phyloP scores from a whole-genome alignment of 1,139 yeast species.

The Sugiyamaella neomexicana region DNA sequence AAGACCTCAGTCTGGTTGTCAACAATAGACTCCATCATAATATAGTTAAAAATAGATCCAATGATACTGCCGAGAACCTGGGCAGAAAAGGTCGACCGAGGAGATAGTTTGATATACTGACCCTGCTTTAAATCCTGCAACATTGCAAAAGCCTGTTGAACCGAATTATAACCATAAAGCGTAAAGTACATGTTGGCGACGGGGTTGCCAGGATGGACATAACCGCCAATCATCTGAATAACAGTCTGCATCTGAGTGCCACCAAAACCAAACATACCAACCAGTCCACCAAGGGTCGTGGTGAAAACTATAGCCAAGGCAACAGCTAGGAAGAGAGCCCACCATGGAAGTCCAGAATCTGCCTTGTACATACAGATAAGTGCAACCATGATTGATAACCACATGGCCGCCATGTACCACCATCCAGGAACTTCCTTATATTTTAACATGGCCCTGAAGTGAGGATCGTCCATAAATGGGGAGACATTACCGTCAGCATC shows the following conservation, averaged over 20 bases:
- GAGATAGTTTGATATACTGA: conserved; percentile 52
- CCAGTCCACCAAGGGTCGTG: conserved; percentile 46
- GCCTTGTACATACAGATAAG: conserved; percentile 46
- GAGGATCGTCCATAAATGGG: conserved; percentile 54
- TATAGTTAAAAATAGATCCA: conserved; percentile 35
- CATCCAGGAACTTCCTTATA: conserved; percentile 63
- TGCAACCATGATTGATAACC: conserved; percentile 49
- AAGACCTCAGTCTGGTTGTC: conserved; percentile 32
- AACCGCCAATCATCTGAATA: conserved; percentile 51
- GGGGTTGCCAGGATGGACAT: conserved; percentile 51
- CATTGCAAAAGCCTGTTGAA: conserved; percentile 31
- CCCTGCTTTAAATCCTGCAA: conserved; percentile 53
- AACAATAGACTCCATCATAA: conserved; percentile 38
- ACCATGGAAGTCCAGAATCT: conserved; percentile 51
- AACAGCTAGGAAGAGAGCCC: conserved; percentile 53
- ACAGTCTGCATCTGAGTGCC: conserved; percentile 46
- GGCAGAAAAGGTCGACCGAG: conserved; percentile 47
- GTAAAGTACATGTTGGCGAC: conserved; percentile 41
- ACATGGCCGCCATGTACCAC: conserved; percentile 51
- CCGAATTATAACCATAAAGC: conserved; percentile 33
- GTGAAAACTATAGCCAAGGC: conserved; percentile 49
- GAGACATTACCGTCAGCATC: conserved; percentile 35
- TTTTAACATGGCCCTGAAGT: conserved; percentile 53
- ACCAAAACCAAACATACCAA: conserved; percentile 44
- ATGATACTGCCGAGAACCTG: conserved; percentile 46